A percentile compares a stretch with the other conserved stretches of the same genome.
These are phyloP conservation scores for Leishmania gerbilli DNA, from an alignment of 208 protist genomes.

Conservation along the genomic window DNA sequence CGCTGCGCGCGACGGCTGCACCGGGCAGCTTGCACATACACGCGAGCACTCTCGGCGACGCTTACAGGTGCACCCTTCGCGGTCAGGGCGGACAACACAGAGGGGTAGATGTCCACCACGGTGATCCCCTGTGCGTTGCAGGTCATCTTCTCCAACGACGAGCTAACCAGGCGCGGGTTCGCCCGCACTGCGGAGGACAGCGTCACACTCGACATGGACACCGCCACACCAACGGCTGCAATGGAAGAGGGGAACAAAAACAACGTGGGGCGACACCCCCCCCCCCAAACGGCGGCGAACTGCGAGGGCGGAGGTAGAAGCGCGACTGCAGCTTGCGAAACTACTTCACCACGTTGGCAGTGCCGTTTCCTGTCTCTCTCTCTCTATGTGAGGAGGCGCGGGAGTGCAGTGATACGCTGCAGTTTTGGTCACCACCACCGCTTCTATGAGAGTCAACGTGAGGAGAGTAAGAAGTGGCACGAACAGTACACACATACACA, in stretches of 20 bases:
- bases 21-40: slow-evolving; percentile 6
- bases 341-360: not conserved
- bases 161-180: slow-evolving; percentile 52
- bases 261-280: not conserved
- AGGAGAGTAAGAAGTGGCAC: not conserved
- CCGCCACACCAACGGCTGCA: not conserved
- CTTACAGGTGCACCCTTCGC: slow-evolving; percentile 27
- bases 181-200: slow-evolving; percentile 54
- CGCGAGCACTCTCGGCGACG: slow-evolving; percentile 27
- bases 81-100: slow-evolving; percentile 54
- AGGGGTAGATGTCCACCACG: slow-evolving; percentile 75
- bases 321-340: not conserved
- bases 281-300: no score
- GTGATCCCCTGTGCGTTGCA: slow-evolving; percentile 62
- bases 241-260: not conserved
- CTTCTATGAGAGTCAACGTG: not conserved
- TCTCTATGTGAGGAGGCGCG: not conserved
- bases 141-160: slow-evolving; percentile 67
- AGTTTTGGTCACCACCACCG: not conserved
- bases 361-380: not conserved
- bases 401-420: not conserved
- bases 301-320: not conserved
- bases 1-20: not conserved
- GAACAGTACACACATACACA: not conserved
- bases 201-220: slow-evolving; percentile 23